These are phyloP conservation scores for Neurospora tetrasperma DNA, from an alignment of 495 filamentous ascomycete genomes.

Conservation along the genomic window DNA sequence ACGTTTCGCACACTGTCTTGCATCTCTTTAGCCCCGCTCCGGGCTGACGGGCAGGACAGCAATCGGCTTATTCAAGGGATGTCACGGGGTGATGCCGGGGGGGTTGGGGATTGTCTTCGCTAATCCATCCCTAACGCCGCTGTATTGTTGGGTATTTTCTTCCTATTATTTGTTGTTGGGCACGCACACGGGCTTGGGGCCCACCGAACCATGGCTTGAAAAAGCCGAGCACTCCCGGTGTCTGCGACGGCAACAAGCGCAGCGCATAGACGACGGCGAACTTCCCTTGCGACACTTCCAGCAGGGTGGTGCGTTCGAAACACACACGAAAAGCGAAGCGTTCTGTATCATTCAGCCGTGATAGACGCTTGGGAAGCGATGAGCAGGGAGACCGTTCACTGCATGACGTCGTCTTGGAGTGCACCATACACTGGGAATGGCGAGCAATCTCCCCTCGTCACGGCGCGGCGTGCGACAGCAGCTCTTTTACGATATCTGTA, in stretches of 20 bases:
- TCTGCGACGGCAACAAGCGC: not conserved
- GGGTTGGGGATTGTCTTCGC: not conserved
- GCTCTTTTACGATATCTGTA: not conserved
- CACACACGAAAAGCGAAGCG: not conserved
- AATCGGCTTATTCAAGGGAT: not conserved
- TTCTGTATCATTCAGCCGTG: not conserved
- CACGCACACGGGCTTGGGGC: not conserved
- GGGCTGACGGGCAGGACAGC: not conserved
- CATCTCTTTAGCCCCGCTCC: not conserved
- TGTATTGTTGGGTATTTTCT: not conserved
- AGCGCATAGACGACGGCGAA: not conserved
- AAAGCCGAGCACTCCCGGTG: not conserved
- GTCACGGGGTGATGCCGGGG: not conserved
- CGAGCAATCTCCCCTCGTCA: not conserved
- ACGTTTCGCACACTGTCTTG: not conserved
- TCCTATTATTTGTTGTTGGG: not conserved
- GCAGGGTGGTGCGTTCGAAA: not conserved
- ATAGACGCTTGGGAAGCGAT: not conserved
- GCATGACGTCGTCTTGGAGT: not conserved
- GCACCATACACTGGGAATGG: not conserved
- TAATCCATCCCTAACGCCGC: not conserved
- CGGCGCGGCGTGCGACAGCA: not conserved
- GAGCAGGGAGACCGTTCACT: not conserved
- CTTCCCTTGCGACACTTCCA: not conserved
- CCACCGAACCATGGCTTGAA: not conserved